Evolutionary conservation across 78 protist species (phyloP).

Genomic region (Dictyostelium brefeldianum): DNA sequence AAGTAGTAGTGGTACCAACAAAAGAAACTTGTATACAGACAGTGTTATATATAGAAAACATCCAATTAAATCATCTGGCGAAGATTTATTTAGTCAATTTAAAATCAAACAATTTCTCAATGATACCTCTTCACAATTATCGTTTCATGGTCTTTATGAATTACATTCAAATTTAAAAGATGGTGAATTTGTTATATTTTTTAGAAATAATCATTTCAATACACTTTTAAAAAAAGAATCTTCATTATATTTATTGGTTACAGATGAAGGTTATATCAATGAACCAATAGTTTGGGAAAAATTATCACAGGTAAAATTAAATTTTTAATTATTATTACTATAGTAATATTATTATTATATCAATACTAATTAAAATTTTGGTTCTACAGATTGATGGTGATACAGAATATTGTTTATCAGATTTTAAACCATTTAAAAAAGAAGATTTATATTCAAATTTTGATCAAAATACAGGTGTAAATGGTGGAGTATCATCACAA

Average conservation of each 20-base stretch:
- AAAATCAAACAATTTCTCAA: slow-evolving; percentile 63
- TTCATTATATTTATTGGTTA: slow-evolving; percentile 42
- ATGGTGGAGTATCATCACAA: neutral
- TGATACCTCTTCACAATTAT: slow-evolving; percentile 67
- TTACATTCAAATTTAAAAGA: slow-evolving; percentile 66
- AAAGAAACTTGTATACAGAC: neutral
- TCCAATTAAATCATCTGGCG: slow-evolving; percentile 39
- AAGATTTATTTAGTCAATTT: slow-evolving; percentile 32
- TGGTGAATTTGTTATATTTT: slow-evolving; percentile 65
- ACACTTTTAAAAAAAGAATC: slow-evolving; percentile 68
- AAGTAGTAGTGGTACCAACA: neutral
- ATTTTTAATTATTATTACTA: too few species aligned
- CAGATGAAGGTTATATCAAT: slow-evolving; percentile 84
- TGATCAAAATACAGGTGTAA: neutral
- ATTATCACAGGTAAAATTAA: slow-evolving; percentile 36
- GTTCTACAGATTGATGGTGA: slow-evolving; percentile 49
- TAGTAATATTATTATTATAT: neutral
- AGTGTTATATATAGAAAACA: neutral
- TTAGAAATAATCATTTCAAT: slow-evolving; percentile 86
- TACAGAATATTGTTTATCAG: slow-evolving; percentile 15
- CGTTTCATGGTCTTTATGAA: slow-evolving; percentile 79
- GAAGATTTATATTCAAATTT: slow-evolving; percentile 54
- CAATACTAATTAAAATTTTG: neutral
- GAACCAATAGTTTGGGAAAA: slow-evolving; percentile 82
- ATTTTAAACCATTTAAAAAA: slow-evolving; percentile 24